Percentiles rank a stretch among this genome's conserved stretches.
phyloP scores from a whole-genome alignment of 768 basidiomycete genomes.

The Lentinus tigrinus region DNA sequence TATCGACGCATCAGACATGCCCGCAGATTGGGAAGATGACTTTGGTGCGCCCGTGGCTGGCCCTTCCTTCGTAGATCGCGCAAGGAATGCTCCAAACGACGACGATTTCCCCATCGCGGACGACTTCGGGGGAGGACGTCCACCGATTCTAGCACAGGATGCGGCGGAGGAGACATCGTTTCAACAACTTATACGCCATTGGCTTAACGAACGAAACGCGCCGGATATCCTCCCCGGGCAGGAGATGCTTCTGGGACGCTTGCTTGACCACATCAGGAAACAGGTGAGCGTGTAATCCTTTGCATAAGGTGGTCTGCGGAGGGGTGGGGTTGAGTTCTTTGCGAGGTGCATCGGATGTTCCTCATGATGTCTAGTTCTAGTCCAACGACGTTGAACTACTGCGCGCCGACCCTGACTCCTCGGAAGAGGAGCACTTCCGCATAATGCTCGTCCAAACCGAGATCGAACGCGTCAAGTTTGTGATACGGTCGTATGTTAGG shows the following conservation, averaged over 20 bases:
- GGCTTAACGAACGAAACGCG: constrained; percentile 83
- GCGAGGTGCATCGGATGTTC: not conserved
- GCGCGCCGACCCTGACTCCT: constrained; percentile 77
- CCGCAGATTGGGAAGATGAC: constrained; percentile 4
- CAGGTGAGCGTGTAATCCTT: constrained; percentile 55
- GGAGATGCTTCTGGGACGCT: constrained; percentile 58
- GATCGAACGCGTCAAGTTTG: constrained; percentile 90
- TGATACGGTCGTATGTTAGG: constrained; percentile 86
- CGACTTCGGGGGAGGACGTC: constrained; percentile 17
- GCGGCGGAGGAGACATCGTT: constrained; percentile 53
- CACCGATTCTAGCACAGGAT: constrained; percentile 27
- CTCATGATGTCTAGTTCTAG: constrained; percentile 40
- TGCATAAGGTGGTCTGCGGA: not conserved
- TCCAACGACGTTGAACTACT: constrained; percentile 75
- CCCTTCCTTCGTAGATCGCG: constrained; percentile 35
- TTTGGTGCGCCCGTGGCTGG: constrained; percentile 17
- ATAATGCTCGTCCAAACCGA: constrained; percentile 94
- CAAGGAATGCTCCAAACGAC: constrained; percentile 35
- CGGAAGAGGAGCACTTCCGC: constrained; percentile 90
- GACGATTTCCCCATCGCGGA: constrained; percentile 36
- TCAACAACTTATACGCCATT: constrained; percentile 72
- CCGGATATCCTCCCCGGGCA: constrained; percentile 78
- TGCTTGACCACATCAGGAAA: constrained; percentile 76
- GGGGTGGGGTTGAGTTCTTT: not conserved
- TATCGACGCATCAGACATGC: not conserved